Percentiles rank a stretch among this genome's conserved stretches.
Conservation (phyloP, 2,329 filamentous ascomycete genomes). For the Beauveria bassiana region DNA sequence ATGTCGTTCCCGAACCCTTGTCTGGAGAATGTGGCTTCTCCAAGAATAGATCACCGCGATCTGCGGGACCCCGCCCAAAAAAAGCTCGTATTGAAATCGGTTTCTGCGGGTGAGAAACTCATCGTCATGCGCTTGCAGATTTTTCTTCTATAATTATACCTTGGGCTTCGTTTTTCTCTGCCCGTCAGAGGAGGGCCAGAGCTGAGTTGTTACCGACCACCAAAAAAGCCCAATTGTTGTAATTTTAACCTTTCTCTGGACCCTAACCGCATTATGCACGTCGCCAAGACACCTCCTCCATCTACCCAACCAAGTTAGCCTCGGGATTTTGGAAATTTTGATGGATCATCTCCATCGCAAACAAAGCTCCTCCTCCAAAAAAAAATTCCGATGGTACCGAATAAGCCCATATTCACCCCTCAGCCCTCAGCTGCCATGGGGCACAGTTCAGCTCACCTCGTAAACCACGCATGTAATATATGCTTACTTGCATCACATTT, state of each 20-base stretch:
- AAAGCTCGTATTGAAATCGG: slow-evolving; percentile 3
- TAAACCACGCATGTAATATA: not conserved
- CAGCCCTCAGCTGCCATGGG: not conserved
- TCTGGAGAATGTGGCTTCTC: not conserved
- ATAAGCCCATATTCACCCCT: not conserved
- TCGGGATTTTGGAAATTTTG: no score
- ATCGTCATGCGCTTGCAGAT: not conserved
- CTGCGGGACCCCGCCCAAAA: slow-evolving; percentile 3
- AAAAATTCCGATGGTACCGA: not conserved
- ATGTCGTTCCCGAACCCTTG: not conserved
- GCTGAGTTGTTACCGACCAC: not conserved
- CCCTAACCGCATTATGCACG: not conserved
- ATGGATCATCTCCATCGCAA: not conserved
- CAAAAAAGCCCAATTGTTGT: no score
- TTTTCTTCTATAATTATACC: not conserved
- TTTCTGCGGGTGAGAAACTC: not conserved
- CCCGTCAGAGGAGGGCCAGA: not conserved
- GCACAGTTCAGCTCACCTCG: not conserved
- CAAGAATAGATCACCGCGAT: slow-evolving; percentile 9
- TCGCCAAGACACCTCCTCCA: not conserved
- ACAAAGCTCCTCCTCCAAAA: no score
- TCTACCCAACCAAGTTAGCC: not conserved
- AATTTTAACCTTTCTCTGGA: no score
- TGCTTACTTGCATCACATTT: not conserved
- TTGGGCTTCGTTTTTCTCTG: not conserved